Evolutionary conservation across 2,329 filamentous ascomycete species (phyloP).

Genomic region (Orbilia ellipsospora): DNA sequence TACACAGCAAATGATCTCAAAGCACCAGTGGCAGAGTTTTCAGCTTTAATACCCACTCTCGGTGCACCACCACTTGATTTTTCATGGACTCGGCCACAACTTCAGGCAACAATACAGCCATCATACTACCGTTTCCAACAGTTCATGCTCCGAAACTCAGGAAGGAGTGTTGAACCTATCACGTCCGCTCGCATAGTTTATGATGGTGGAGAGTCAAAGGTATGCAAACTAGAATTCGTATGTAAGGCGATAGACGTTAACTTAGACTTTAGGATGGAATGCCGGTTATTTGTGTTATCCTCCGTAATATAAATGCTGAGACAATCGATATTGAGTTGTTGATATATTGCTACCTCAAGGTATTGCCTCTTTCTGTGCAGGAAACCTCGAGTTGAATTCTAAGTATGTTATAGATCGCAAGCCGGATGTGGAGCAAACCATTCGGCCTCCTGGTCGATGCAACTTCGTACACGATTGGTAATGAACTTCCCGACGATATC

Average conservation of each 20-base stretch:
- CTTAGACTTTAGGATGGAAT: conserved; percentile 69
- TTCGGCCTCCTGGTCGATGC: conserved; percentile 76
- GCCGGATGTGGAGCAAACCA: conserved; percentile 75
- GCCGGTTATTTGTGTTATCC: conserved; percentile 75
- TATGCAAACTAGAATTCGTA: conserved; percentile 57
- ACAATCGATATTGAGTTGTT: conserved; percentile 74
- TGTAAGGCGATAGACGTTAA: conserved; percentile 34
- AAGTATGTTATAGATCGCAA: conserved; percentile 69
- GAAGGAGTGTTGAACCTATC: conserved; percentile 73
- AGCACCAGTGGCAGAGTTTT: conserved; percentile 58
- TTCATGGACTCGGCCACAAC: conserved; percentile 75
- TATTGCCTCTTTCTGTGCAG: conserved; percentile 58
- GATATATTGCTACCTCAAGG: conserved; percentile 75
- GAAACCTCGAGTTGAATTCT: conserved; percentile 28
- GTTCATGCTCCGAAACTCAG: conserved; percentile 77
- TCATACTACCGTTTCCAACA: conserved; percentile 76
- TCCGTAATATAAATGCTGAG: conserved; percentile 75
- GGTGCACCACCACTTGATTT: conserved; percentile 75
- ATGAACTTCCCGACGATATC: conserved; percentile 73
- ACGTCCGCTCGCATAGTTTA: conserved; percentile 74
- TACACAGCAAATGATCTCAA: conserved; percentile 47
- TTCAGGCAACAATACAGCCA: conserved; percentile 73
- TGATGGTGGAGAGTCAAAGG: conserved; percentile 76
- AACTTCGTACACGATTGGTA: conserved; percentile 76
- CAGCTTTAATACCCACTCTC: conserved; percentile 71